phyloP scores from a whole-genome alignment of 2,329 filamentous ascomycete genomes.

The Gliomastix tumulicola region DNA sequence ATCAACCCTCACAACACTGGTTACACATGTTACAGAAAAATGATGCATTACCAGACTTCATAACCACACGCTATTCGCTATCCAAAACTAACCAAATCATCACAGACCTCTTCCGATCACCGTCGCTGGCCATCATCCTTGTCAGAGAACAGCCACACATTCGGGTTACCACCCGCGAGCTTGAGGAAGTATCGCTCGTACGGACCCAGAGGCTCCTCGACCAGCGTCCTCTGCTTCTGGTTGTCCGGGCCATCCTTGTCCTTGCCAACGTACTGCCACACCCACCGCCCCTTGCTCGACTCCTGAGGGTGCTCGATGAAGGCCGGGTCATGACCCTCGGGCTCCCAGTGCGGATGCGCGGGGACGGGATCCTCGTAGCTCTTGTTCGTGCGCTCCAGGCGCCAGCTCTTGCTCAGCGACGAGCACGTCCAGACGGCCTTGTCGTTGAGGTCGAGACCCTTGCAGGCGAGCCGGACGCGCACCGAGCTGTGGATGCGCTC shows the following conservation, averaged over 20 bases:
- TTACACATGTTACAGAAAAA: no score
- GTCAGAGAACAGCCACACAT: conserved; percentile 11
- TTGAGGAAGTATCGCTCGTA: conserved; percentile 5
- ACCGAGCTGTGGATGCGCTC: conserved; percentile 49
- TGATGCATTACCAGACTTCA: no score
- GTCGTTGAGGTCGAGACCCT: conserved; percentile 44
- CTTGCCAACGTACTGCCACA: conserved; percentile 45
- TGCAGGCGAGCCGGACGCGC: conserved; percentile 41
- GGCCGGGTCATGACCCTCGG: conserved; percentile 12
- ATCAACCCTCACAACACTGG: no score
- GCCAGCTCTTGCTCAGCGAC: conserved; percentile 38
- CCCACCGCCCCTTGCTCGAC: conserved; percentile 31
- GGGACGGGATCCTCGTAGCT: conserved; percentile 26
- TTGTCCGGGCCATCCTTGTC: conserved; percentile 30
- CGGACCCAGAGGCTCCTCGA: conserved; percentile 32
- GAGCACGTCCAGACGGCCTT: conserved; percentile 35
- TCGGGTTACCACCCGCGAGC: conserved; percentile 30
- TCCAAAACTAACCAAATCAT: no score
- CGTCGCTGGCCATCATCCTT: background rate
- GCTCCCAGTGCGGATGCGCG: conserved; percentile 21
- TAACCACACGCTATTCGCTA: no score
- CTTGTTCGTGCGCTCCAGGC: conserved; percentile 24
- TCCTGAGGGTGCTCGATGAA: conserved; percentile 14
- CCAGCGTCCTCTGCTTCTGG: conserved; percentile 32
- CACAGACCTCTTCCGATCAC: no score